Percentiles rank a stretch among this genome's conserved stretches.
Conservation (phyloP, 768 basidiomycete species). For the Pulveroboletus ravenelii region DNA sequence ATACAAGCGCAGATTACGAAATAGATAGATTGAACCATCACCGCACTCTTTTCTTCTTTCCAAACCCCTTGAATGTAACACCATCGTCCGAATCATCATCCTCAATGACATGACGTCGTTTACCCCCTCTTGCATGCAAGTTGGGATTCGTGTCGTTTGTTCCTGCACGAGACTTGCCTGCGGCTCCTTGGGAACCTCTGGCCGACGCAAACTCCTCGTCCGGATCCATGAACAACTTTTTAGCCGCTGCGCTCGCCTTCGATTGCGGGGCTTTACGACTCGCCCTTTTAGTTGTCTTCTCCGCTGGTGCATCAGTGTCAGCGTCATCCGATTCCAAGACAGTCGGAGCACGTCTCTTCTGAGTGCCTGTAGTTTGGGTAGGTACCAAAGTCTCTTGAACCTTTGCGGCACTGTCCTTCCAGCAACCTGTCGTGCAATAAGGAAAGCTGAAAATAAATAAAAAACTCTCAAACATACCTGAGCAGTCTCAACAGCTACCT, state of each 20-base stretch:
- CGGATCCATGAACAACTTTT: slow-evolving; percentile 50
- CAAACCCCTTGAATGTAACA: slow-evolving; percentile 64
- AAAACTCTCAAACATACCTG: slow-evolving; percentile 33
- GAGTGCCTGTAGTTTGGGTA: slow-evolving; percentile 17
- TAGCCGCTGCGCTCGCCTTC: slow-evolving; percentile 24
- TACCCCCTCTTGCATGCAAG: slow-evolving; percentile 14
- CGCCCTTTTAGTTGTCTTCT: slow-evolving; percentile 14
- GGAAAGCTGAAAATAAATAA: background rate
- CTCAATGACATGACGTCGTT: slow-evolving; percentile 36
- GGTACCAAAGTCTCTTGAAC: slow-evolving; percentile 13
- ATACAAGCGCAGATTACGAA: slow-evolving; percentile 2
- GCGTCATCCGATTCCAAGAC: slow-evolving; percentile 42
- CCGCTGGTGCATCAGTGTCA: slow-evolving; percentile 13
- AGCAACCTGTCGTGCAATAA: slow-evolving; percentile 42
- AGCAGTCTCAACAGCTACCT: too few relatives aligned
- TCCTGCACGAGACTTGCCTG: background rate
- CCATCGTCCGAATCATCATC: slow-evolving; percentile 73
- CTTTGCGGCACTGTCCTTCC: slow-evolving; percentile 40
- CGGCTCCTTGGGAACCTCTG: background rate
- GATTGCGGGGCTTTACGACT: slow-evolving; percentile 20
- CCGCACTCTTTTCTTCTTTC: slow-evolving; percentile 25
- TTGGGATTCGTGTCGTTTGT: slow-evolving; percentile 4
- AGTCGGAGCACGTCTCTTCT: slow-evolving; percentile 26
- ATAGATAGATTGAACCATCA: slow-evolving; percentile 2
- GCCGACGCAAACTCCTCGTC: slow-evolving; percentile 35